Conservation (phyloP, 2,329 filamentous ascomycete genomes). For the Cladosporium sp. region DNA sequence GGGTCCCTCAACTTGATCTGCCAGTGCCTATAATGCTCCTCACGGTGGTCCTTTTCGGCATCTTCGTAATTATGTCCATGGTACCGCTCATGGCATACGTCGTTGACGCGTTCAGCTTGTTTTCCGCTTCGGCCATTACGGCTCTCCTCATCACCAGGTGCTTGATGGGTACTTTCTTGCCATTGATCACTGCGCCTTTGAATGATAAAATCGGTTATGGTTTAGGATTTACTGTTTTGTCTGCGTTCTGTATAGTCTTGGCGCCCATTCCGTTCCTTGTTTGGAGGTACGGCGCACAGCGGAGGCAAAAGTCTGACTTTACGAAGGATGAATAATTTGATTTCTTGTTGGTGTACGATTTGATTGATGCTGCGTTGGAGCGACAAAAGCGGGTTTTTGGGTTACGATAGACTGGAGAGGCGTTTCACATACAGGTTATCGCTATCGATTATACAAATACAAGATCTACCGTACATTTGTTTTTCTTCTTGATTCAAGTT, state of each 20-base stretch:
- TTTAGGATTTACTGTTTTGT: conserved; percentile 33
- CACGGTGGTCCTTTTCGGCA: conserved; percentile 48
- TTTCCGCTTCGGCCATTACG: conserved; percentile 43
- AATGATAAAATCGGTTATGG: conserved; percentile 38
- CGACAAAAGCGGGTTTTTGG: conserved; percentile 4
- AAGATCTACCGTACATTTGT: no score
- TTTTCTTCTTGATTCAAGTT: no score
- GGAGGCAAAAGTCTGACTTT: conserved; percentile 25
- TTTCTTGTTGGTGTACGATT: not conserved
- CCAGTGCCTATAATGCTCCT: conserved; percentile 57
- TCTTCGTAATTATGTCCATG: conserved; percentile 42
- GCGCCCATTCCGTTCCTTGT: conserved; percentile 27
- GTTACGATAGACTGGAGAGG: not conserved
- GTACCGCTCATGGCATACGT: conserved; percentile 44
- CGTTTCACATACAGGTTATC: no score
- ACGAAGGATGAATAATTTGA: conserved; percentile 19
- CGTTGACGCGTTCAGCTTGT: conserved; percentile 43
- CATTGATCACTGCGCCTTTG: conserved; percentile 41
- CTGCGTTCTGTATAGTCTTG: conserved; percentile 19
- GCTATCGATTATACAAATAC: no score
- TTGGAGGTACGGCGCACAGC: conserved; percentile 23
- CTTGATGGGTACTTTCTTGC: conserved; percentile 43
- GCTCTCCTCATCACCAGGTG: conserved; percentile 41
- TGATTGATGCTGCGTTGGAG: conserved; percentile 5
- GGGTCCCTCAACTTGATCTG: conserved; percentile 46